Percentiles rank a stretch among this genome's conserved stretches.
These are phyloP conservation scores for Orbilia blumenaviensis DNA, from an alignment of 2,329 filamentous ascomycete genomes.

Conservation along the genomic window DNA sequence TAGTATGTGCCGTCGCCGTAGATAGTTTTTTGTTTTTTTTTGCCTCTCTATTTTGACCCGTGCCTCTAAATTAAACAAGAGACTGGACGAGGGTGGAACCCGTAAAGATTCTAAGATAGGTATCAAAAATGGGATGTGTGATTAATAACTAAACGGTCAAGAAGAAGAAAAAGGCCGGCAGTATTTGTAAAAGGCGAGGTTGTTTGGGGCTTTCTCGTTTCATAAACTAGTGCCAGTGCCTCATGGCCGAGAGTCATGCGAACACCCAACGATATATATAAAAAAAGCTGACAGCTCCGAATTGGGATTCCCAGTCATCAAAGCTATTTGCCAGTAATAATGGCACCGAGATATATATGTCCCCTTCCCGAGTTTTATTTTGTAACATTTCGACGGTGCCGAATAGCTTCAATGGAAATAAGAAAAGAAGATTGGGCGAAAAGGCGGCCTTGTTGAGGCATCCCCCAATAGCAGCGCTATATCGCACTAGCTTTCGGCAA, in stretches of 20 bases:
- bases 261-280: slow-evolving; percentile 51
- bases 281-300: slow-evolving; percentile 29
- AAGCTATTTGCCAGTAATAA: slow-evolving; percentile 44
- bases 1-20: slow-evolving; percentile 9
- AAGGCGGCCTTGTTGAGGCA: slow-evolving; percentile 28
- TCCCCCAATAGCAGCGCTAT: slow-evolving; percentile 47
- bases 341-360: slow-evolving; percentile 5
- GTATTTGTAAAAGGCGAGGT: slow-evolving; percentile 54
- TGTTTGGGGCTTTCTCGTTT: slow-evolving; percentile 51
- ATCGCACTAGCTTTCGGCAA: slow-evolving; percentile 47
- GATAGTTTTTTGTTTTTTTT: slow-evolving; percentile 26
- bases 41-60: background rate
- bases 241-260: slow-evolving; percentile 45
- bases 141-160: slow-evolving; percentile 36
- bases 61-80: slow-evolving; percentile 38
- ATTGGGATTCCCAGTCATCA: slow-evolving; percentile 46
- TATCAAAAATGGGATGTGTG: slow-evolving; percentile 40
- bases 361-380: slow-evolving; percentile 25
- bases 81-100: slow-evolving; percentile 4
- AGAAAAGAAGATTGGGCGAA: slow-evolving; percentile 36
- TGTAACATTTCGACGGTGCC: slow-evolving; percentile 14
- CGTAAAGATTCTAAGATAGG: background rate
- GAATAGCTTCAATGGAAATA: slow-evolving; percentile 25
- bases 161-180: background rate
- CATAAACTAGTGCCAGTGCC: slow-evolving; percentile 37